Evolutionary conservation across 140 eudicot genomes (phyloP), one percentile per base, ranked within the genome.

Genomic region (Bidens hawaiensis): DNA sequence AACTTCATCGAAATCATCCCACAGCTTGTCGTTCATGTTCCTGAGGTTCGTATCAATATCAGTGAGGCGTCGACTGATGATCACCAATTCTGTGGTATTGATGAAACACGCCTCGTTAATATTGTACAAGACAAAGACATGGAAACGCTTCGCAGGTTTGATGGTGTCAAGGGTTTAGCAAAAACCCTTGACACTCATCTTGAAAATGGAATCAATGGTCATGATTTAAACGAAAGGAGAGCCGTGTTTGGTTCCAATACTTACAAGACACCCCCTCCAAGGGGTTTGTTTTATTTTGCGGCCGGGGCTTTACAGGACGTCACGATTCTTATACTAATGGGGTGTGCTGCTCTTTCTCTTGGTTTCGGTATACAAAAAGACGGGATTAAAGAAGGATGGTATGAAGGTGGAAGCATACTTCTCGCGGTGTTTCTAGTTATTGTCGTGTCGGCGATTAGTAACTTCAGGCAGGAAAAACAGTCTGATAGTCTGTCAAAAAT

Each of bases 211-310:
- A 77, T 83, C 2, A 36, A 69, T 7, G 73, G 57, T 5, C 60
- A 61, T 36, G 85, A 83, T 43, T 18, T 83, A 23, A 51, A n/a
- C n/a, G n/a, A n/a, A n/a, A n/a, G n/a, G n/a, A n/a, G n/a, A n/a
- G n/a, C n/a, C 5, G 56, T 17, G 15, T 89, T 76, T 13, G 97
- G 95, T 3, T 65, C 87, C 9, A 89, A 89, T 47, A 86, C 95
- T 16, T 85, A 85, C 38, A 36, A 38, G 14, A 89, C 74, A 67
- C 83, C 73, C 1, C 85, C 86, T 6, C 75, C 83, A 0, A 89
- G 78, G 15, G 89, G 97, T 18, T 56, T 89, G 16, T 23, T 85
- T 62, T 48, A 60, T 33, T 86, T 83, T 38, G 71, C 86, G 0
- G 16, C 68, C 4, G 88, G 81, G 71, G 93, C 95, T 0, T 83